These are phyloP conservation scores for Mortierella sp. DNA, from an alignment of 371 early-diverging fungal species.

Conservation along the genomic window DNA sequence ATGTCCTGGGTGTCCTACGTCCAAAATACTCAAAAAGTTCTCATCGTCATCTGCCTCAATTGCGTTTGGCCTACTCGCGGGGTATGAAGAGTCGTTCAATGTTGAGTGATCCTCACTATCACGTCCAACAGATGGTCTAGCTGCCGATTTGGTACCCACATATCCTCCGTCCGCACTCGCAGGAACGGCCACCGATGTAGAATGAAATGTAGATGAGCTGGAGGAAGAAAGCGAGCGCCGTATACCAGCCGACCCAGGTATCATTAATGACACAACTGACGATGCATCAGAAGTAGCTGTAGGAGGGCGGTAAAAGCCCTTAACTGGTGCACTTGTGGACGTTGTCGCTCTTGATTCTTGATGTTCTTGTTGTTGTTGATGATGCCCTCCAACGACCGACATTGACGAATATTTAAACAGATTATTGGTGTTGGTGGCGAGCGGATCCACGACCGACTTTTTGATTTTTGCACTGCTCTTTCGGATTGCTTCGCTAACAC, in stretches of 20 bases:
- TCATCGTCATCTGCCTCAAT: slow-evolving; percentile 7
- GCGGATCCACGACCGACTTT: slow-evolving; percentile 44
- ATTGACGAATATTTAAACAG: slow-evolving; percentile 19
- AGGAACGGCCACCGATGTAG: background rate
- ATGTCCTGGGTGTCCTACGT: slow-evolving; percentile 33
- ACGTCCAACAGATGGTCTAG: background rate
- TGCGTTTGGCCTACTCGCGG: background rate
- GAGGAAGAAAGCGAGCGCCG: slow-evolving; percentile 15
- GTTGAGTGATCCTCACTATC: slow-evolving; percentile 15
- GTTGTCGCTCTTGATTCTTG: background rate
- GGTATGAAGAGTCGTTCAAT: background rate
- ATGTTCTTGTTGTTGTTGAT: background rate
- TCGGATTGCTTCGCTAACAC: slow-evolving; percentile 37
- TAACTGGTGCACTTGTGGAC: slow-evolving; percentile 2
- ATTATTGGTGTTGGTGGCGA: slow-evolving; percentile 25
- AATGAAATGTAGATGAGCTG: slow-evolving; percentile 11
- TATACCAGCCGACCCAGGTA: background rate
- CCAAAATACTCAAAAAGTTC: slow-evolving; percentile 33
- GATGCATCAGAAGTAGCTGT: slow-evolving; percentile 21
- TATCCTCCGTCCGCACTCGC: background rate
- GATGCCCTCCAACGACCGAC: background rate
- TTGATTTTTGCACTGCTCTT: slow-evolving; percentile 41
- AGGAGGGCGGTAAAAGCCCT: background rate
- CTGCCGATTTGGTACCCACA: background rate
- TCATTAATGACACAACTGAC: slow-evolving; percentile 4